A percentile compares a stretch with the other conserved stretches of the same genome.
Evolutionary conservation across 768 basidiomycete species (phyloP).

Genomic region (Pleurotus djamor): DNA sequence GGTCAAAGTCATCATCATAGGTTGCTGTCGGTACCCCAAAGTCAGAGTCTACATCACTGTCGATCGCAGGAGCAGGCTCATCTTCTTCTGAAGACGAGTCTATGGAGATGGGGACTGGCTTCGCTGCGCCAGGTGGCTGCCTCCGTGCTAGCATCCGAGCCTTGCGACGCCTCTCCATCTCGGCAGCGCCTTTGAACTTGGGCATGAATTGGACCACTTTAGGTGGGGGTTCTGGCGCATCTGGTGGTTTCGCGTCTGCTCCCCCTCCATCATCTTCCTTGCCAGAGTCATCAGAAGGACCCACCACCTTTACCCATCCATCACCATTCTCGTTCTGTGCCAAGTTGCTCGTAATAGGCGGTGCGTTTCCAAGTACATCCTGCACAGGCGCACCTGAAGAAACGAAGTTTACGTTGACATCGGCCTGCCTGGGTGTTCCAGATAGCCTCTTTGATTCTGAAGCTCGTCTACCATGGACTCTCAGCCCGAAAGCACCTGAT

Average conservation of each 20-base stretch:
- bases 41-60: constrained; percentile 51
- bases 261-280: not conserved
- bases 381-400: constrained; percentile 29
- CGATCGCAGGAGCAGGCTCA: constrained; percentile 55
- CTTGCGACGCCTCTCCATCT: constrained; percentile 77
- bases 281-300: constrained; percentile 11
- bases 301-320: constrained; percentile 27
- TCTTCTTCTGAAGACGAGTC: constrained; percentile 31
- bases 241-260: not conserved
- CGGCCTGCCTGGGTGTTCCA: constrained; percentile 27
- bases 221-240: constrained; percentile 29
- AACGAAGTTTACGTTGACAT: constrained; percentile 31
- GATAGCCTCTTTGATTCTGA: constrained; percentile 53
- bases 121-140: constrained; percentile 31
- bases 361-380: constrained; percentile 25
- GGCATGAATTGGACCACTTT: constrained; percentile 67
- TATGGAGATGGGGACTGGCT: constrained; percentile 24
- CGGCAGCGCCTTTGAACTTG: constrained; percentile 79
- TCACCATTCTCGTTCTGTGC: constrained; percentile 21
- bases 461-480: constrained; percentile 64
- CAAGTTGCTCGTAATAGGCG: constrained; percentile 24
- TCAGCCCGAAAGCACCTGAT: constrained; percentile 72
- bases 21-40: constrained; percentile 48
- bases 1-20: constrained; percentile 78
- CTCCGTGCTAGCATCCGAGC: constrained; percentile 65